phyloP scores from a whole-genome alignment of 2,329 filamentous ascomycete species.

The Colletotrichum salicis region DNA sequence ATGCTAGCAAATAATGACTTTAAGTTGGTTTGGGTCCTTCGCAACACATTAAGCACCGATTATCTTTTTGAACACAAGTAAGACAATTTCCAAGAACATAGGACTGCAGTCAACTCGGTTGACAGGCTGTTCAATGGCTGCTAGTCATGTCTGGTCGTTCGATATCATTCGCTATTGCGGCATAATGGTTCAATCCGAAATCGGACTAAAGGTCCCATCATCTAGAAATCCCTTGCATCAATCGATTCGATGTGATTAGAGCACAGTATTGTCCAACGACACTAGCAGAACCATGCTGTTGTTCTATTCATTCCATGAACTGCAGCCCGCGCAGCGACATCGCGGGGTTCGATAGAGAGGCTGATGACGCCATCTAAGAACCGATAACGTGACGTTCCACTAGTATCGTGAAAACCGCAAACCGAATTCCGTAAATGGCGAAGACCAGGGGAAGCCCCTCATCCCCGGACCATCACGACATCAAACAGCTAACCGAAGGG shows the following conservation, averaged over 20 bases:
- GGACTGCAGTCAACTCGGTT: too few relatives aligned
- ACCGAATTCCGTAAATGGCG: background rate
- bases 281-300: background rate
- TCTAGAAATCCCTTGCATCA: background rate
- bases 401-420: conserved; percentile 1
- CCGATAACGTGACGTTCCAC: conserved; percentile 28
- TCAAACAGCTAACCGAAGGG: background rate
- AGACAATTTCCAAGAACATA: too few relatives aligned
- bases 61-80: too few relatives aligned
- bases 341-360: conserved; percentile 1
- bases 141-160: too few relatives aligned
- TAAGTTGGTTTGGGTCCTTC: too few relatives aligned
- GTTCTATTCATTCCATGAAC: background rate
- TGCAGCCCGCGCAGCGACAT: background rate
- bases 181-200: too few relatives aligned
- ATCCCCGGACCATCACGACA: conserved; percentile 3
- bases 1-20: too few relatives aligned
- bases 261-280: background rate
- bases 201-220: too few relatives aligned
- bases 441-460: background rate
- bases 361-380: conserved; percentile 26
- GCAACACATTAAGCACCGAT: too few relatives aligned
- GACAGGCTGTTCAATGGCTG: too few relatives aligned
- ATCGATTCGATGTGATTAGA: background rate
- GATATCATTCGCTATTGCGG: too few relatives aligned